Conservation (phyloP, 768 basidiomycete species). For the Serpula lacrymans region DNA sequence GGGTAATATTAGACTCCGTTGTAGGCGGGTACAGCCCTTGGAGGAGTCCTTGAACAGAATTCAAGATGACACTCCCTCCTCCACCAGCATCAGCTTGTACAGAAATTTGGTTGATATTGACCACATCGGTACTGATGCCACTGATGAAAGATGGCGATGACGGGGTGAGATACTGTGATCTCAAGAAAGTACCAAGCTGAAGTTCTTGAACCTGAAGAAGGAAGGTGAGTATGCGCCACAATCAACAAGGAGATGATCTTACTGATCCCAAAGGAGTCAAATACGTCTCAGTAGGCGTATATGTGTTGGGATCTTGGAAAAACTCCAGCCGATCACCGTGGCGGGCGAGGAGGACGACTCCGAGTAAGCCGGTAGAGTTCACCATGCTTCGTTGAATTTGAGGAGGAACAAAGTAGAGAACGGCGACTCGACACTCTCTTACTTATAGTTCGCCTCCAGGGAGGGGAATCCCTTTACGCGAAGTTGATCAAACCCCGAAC, state of each 20-base stretch:
- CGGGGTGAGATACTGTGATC: constrained; percentile 57
- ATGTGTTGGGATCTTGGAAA: constrained; percentile 65
- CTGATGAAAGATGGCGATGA: constrained; percentile 59
- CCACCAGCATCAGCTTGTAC: constrained; percentile 72
- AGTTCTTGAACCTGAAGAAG: constrained; percentile 56
- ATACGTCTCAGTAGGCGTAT: constrained; percentile 52
- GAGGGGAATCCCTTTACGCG: no score
- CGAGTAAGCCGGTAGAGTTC: constrained; percentile 37
- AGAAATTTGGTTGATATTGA: constrained; percentile 63
- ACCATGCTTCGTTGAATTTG: constrained; percentile 3
- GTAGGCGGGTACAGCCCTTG: constrained; percentile 12
- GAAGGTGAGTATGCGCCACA: not conserved
- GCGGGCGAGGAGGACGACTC: constrained; percentile 67
- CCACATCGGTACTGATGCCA: constrained; percentile 59
- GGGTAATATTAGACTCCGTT: constrained; percentile 11
- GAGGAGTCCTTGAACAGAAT: constrained; percentile 10
- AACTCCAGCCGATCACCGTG: constrained; percentile 67
- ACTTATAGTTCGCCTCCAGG: no score
- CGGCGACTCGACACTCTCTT: no score
- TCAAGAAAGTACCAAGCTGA: constrained; percentile 53
- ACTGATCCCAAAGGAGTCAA: constrained; percentile 70
- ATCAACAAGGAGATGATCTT: constrained; percentile 12
- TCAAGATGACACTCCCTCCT: constrained; percentile 47
- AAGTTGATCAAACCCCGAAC: no score
- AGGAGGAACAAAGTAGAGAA: no score